Percentiles rank a stretch among this genome's conserved stretches.
phyloP scores from a whole-genome alignment of 1,139 yeast species.

The Yamadazyma taylorii region DNA sequence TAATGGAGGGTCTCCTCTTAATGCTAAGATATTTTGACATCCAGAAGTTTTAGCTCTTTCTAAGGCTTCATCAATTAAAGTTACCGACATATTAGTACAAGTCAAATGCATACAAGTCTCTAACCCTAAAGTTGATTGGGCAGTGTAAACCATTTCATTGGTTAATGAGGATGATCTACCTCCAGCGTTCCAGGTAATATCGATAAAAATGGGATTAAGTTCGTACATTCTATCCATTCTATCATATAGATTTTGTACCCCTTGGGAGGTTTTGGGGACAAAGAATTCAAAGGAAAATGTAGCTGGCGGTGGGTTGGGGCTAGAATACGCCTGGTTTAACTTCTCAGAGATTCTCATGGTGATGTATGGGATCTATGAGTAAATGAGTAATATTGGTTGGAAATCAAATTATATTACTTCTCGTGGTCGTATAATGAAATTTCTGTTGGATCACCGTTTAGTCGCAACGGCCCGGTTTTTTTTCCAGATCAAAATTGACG shows the following conservation, averaged over 20 bases:
- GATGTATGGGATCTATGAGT: slow-evolving; percentile 9
- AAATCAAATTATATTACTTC: no score
- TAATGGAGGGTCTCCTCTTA: slow-evolving; percentile 82
- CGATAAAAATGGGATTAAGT: slow-evolving; percentile 86
- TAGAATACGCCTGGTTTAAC: slow-evolving; percentile 46
- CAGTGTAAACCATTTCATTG: slow-evolving; percentile 86
- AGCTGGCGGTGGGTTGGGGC: slow-evolving; percentile 49
- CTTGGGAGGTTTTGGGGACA: slow-evolving; percentile 97
- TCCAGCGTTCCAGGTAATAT: slow-evolving; percentile 98
- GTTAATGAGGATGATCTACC: slow-evolving; percentile 81
- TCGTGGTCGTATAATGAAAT: no score
- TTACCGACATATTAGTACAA: slow-evolving; percentile 90
- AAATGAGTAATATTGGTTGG: not conserved
- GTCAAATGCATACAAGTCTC: slow-evolving; percentile 99
- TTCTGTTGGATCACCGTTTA: no score
- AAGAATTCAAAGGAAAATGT: slow-evolving; percentile 96
- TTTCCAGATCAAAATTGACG: slow-evolving; percentile 42
- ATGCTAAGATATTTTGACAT: slow-evolving; percentile 86
- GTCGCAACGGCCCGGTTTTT: slow-evolving; percentile 4
- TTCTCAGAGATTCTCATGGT: slow-evolving; percentile 59
- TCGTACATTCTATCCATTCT: slow-evolving; percentile 98
- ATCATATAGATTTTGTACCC: slow-evolving; percentile 93
- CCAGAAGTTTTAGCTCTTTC: slow-evolving; percentile 86
- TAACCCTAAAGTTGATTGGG: slow-evolving; percentile 88
- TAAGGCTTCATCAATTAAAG: slow-evolving; percentile 81